These are phyloP conservation scores for Camillea tinctor DNA, from an alignment of 2,329 filamentous ascomycete species.

Conservation along the genomic window DNA sequence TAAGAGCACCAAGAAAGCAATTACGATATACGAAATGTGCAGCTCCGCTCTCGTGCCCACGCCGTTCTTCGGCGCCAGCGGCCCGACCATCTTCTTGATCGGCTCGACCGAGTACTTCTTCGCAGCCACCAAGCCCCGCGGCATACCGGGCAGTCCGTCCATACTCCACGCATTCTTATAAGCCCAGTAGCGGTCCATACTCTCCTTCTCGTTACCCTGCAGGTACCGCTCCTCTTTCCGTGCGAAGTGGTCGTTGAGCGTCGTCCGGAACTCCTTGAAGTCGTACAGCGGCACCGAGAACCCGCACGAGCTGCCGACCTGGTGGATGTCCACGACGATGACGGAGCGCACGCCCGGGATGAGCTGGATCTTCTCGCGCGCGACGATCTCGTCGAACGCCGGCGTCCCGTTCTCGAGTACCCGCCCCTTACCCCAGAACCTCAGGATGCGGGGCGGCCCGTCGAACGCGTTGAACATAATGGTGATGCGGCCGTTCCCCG, in stretches of 20 bases:
- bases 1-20: slow-evolving; percentile 12
- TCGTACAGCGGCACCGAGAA: slow-evolving; percentile 40
- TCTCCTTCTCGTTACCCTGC: slow-evolving; percentile 36
- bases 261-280: slow-evolving; percentile 37
- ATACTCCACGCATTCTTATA: slow-evolving; percentile 40
- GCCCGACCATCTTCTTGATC: slow-evolving; percentile 40
- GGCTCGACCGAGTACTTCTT: slow-evolving; percentile 34
- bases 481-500: slow-evolving; percentile 65
- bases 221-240: slow-evolving; percentile 33
- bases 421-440: slow-evolving; percentile 38
- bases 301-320: slow-evolving; percentile 40
- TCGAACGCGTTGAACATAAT: slow-evolving; percentile 63
- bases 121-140: slow-evolving; percentile 30
- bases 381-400: slow-evolving; percentile 35
- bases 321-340: slow-evolving; percentile 39
- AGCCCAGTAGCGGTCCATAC: slow-evolving; percentile 41
- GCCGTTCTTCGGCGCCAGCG: slow-evolving; percentile 28
- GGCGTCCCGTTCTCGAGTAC: slow-evolving; percentile 35
- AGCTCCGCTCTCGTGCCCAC: slow-evolving; percentile 2
- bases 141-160: slow-evolving; percentile 39
- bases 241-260: slow-evolving; percentile 34
- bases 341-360: slow-evolving; percentile 35
- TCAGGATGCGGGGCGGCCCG: slow-evolving; percentile 38
- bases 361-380: slow-evolving; percentile 23
- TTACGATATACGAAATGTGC: slow-evolving; percentile 15